These are phyloP conservation scores for Sphaerostilbella broomeana DNA, from an alignment of 2,329 filamentous ascomycete genomes.

Conservation along the genomic window DNA sequence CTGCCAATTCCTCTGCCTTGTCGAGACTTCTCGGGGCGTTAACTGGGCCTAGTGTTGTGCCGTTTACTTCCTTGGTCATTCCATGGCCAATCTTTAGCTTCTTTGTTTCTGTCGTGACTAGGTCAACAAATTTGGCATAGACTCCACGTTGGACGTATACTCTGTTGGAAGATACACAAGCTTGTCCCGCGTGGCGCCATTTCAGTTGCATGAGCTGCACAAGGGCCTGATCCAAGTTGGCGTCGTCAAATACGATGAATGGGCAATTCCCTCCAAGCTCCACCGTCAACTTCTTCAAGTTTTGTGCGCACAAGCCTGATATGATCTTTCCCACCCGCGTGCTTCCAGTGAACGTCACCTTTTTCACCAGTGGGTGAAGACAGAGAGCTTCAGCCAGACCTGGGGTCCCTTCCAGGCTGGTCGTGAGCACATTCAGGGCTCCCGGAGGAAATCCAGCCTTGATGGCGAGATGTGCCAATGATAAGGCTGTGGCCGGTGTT, in stretches of 20 bases:
- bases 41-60: conserved; percentile 30
- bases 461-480: conserved; percentile 59
- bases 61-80: conserved; percentile 34
- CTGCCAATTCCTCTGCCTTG: conserved; percentile 42
- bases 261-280: conserved; percentile 66
- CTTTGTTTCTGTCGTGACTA: conserved; percentile 45
- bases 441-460: conserved; percentile 71
- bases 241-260: conserved; percentile 60
- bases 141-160: conserved; percentile 55
- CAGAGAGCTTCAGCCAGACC: conserved; percentile 40
- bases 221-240: conserved; percentile 60
- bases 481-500: conserved; percentile 66
- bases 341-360: conserved; percentile 72
- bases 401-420: conserved; percentile 39
- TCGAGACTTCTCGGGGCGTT: conserved; percentile 28
- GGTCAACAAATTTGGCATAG: conserved; percentile 52
- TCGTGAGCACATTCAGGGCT: conserved; percentile 50
- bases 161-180: conserved; percentile 59
- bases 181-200: conserved; percentile 67
- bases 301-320: conserved; percentile 50
- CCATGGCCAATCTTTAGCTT: conserved; percentile 57
- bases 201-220: conserved; percentile 56
- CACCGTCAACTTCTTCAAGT: conserved; percentile 60
- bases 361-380: conserved; percentile 42
- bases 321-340: conserved; percentile 63